Evolutionary conservation across 176 grass and related monocot species (phyloP).

Genomic region (Miscanthus lutarioriparius): DNA sequence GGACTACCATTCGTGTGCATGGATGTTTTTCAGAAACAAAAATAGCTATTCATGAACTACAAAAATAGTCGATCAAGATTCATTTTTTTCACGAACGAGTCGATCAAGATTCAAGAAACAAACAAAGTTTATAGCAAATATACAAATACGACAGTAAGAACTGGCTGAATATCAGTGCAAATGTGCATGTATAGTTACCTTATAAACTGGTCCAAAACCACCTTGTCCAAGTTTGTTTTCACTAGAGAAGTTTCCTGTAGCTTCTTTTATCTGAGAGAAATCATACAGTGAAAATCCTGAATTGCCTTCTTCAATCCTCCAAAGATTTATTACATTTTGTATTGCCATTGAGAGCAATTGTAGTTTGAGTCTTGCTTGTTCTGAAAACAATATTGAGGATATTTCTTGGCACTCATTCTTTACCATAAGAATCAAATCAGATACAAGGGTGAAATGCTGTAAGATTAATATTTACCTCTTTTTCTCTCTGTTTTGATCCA

Average conservation of each 20-base stretch:
- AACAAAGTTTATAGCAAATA: neutral
- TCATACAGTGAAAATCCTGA: constrained; percentile 47
- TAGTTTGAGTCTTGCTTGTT: constrained; percentile 39
- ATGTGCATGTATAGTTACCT: constrained; percentile 39
- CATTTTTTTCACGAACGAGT: too few species aligned
- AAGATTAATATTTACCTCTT: constrained; percentile 38
- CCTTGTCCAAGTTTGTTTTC: constrained; percentile 80
- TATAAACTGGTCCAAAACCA: constrained; percentile 81
- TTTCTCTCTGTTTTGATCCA: constrained; percentile 49
- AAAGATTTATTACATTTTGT: constrained; percentile 37
- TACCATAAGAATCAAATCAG: constrained; percentile 3
- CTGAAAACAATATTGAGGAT: constrained; percentile 7
- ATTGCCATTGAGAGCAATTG: constrained; percentile 37
- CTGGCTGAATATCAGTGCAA: neutral
- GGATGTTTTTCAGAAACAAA: neutral
- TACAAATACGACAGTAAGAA: neutral
- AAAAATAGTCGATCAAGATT: neutral
- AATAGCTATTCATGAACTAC: neutral
- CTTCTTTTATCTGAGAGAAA: constrained; percentile 48
- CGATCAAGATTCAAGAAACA: neutral
- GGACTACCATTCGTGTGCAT: neutral
- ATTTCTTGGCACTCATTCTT: neutral
- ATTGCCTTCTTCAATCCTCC: constrained; percentile 38
- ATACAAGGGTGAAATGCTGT: neutral
- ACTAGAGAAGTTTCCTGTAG: constrained; percentile 60